Evolutionary conservation across 768 basidiomycete species (phyloP), one percentile per base, ranked within the genome.

Genomic region (Mycena chlorophos): DNA sequence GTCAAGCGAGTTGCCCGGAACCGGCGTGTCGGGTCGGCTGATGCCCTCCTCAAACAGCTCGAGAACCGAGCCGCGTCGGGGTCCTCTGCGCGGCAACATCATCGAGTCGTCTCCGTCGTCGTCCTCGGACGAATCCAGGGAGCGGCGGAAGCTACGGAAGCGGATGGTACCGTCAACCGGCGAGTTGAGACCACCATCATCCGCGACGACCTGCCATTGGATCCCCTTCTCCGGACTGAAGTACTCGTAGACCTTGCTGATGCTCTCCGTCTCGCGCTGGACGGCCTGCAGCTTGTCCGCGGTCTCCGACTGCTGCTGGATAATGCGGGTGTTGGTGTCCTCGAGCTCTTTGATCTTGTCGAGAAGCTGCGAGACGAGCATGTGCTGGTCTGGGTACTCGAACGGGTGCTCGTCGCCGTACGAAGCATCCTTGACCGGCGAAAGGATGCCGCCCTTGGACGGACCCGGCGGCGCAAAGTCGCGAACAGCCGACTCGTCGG

Each of bases 311-410:
- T 92, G 90, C 58, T 88, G 83, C 53, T 78, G 73, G 20, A 82
- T 73, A 38, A 93, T 90, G 52, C 81, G 79, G 5, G 72, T 58
- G 61, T 93, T 93, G 2, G 88, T 81, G 34, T 84, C 79, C 64
- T 93, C 89, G 1, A 93, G 77, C 66, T 93, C 90, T 45, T 79
- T 76, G 49, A 93, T 88, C 71, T 93, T 93, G 16, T 73, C 65
- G 39, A 91, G 71, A 5, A 93, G 80, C 66, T 89, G 86, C 10
- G 83, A 75, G n/a, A 92, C 80, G 50, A 93, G 75, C 60, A 69
- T 73, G 60, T 77, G 82, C 69, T 86, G 74, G 17, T 64, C 65
- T 5, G 31, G 59, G 49, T 49, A 60, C 63, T 43, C 63, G 56
- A 26, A 61, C 4, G 23, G 3, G 14, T 23, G 53, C 26, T 61